Base-by-base conservation (phyloP, 73 alveolate species). In the Uronychia binucleata region DNA sequence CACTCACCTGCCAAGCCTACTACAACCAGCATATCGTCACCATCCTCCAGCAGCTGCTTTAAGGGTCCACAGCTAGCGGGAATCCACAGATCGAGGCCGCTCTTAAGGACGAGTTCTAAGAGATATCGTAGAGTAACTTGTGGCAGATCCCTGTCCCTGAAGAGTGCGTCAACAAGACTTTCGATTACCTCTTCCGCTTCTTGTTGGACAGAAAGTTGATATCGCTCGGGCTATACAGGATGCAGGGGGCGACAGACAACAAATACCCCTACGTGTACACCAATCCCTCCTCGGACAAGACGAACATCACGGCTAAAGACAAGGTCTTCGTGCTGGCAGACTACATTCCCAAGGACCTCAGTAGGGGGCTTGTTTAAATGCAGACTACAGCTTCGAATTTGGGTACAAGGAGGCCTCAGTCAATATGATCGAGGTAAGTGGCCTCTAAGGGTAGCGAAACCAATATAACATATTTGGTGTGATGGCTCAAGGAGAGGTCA, bases 91-190 rank as follows among this genome's bases (percentile, higher is more conserved):
- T 26, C 30, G 77, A 79, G 0, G 1, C 34, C 27, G 28, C 26
- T 34, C 25, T 33, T 34, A 33, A 30, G 81, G 8, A 30, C 59
- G 81, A 26, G 26, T 82, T 60, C 34, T 28, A 96, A 30, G 98
- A 97, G 59, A 91, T 98, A 31, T 86, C 93, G 57, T 91, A 97
- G 75, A 84, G 97, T 75, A 96, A 97, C 88, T 92, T 98, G 28
- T 98, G 98, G 97, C 97, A 96, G 88, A 95, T 98, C 84, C 90
- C 97, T 33, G 98, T 97, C 8, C 99, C 99, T 1, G 98, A 97
- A 74, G 99, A 97, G 83, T 97, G 90, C 82, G 85, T 96, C 59
- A 96, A 98, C 88, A 94, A 96, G 88, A 94, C 99, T 0, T 98
- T 94, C 93, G 97, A 96, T 79, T 95, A 98, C 59, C 92, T 98